Percentiles rank a stretch among this genome's conserved stretches.
These are phyloP conservation scores for Sporothrix brasiliensis DNA, from an alignment of 2,329 filamentous ascomycete species.

Conservation along the genomic window DNA sequence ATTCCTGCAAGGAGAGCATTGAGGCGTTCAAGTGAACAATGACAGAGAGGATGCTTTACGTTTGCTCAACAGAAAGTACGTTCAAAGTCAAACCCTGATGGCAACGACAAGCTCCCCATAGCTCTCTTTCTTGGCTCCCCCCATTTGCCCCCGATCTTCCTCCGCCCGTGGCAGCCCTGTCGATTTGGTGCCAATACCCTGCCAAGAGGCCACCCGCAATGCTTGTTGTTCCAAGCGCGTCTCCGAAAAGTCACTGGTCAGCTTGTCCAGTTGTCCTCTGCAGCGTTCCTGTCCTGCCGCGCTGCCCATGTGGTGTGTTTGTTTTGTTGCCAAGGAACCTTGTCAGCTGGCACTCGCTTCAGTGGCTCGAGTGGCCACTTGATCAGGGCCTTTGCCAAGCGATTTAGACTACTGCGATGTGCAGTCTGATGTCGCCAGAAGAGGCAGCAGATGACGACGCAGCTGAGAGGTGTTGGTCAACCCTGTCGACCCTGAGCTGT, in stretches of 20 bases:
- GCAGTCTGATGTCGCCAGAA: conserved; percentile 6
- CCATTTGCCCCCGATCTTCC: neutral
- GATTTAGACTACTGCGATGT: neutral
- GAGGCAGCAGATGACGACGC: conserved; percentile 23
- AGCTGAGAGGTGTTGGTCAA: neutral
- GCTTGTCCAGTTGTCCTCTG: neutral
- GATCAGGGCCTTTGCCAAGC: conserved; percentile 20
- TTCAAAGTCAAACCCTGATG: neutral
- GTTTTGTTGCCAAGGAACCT: conserved; percentile 9
- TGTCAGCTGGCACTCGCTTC: neutral
- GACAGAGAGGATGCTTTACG: neutral
- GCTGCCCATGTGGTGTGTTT: conserved; percentile 2
- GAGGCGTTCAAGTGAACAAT: neutral
- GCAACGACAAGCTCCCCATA: conserved; percentile 21
- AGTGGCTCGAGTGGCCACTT: neutral
- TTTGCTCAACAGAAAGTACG: neutral
- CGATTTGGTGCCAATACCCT: conserved; percentile 14
- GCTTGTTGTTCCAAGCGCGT: conserved; percentile 21
- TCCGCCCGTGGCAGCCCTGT: neutral
- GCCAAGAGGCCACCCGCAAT: conserved; percentile 16
- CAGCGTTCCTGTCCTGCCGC: neutral
- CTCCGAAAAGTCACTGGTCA: neutral
- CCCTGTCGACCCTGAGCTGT: neutral
- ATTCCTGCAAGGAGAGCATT: conserved; percentile 8
- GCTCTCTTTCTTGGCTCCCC: conserved; percentile 22